Evolutionary conservation across 2,329 filamentous ascomycete genomes (phyloP).

Genomic region (Penicillium frequentans): DNA sequence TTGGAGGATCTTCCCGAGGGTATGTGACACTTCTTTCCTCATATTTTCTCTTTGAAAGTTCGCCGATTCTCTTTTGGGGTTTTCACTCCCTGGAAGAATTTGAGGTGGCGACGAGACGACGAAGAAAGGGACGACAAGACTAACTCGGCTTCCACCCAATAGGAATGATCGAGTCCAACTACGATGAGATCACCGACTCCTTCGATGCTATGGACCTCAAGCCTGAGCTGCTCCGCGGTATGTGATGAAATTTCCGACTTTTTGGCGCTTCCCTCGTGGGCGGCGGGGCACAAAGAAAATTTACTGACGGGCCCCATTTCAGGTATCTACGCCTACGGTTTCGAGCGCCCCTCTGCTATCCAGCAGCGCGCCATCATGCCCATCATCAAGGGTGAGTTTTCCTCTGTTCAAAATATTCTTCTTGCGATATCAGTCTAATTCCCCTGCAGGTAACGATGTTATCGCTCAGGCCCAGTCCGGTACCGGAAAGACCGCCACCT

Average conservation of each 20-base stretch:
- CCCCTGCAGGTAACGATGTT: constrained; percentile 81
- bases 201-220: constrained; percentile 99
- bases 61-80: constrained; percentile 8
- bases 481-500: constrained; percentile 99
- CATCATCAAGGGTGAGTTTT: constrained; percentile 89
- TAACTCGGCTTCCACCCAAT: constrained; percentile 25
- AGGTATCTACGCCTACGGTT: constrained; percentile 99
- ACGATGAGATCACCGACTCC: constrained; percentile 98
- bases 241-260: constrained; percentile 36
- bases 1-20: constrained; percentile 97
- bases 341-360: constrained; percentile 98
- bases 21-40: constrained; percentile 54
- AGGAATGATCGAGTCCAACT: constrained; percentile 99
- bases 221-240: constrained; percentile 92
- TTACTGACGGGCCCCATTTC: constrained; percentile 18
- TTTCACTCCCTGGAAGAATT: neutral
- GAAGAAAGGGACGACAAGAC: neutral
- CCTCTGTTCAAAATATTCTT: neutral
- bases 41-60: constrained; percentile 5
- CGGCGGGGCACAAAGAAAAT: constrained; percentile 27
- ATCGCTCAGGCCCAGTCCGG: constrained; percentile 99
- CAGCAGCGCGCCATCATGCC: constrained; percentile 99
- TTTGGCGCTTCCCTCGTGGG: constrained; percentile 4
- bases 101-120: constrained; percentile 4
- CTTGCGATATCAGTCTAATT: neutral